A percentile compares a stretch with the other conserved stretches of the same genome.
These are phyloP conservation scores for Diutina siamensis DNA, from an alignment of 1,139 yeast genomes.

Conservation along the genomic window DNA sequence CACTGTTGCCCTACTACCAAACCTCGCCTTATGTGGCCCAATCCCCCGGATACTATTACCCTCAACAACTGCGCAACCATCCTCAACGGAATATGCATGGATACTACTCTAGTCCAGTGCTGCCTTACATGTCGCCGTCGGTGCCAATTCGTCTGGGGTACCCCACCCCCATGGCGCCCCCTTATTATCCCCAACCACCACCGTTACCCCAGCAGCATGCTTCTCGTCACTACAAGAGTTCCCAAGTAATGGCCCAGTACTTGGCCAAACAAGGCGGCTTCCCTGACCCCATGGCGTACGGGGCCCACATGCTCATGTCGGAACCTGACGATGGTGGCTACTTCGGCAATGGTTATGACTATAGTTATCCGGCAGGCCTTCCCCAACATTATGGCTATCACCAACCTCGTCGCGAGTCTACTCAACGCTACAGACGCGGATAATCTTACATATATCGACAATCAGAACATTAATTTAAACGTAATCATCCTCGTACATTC, in stretches of 20 bases:
- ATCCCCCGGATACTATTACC: background rate
- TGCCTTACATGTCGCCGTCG: background rate
- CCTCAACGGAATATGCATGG: background rate
- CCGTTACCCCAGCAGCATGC: background rate
- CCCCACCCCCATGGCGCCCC: background rate
- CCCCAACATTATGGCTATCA: background rate
- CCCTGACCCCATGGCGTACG: background rate
- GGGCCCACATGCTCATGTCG: background rate
- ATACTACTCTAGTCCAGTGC: background rate
- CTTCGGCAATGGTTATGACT: background rate
- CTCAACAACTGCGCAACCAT: background rate
- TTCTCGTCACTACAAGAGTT: background rate
- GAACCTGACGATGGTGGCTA: background rate
- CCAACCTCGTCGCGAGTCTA: background rate
- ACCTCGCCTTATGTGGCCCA: background rate
- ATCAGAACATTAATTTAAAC: background rate
- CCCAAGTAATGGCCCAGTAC: slow-evolving; percentile 66
- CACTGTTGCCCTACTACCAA: slow-evolving; percentile 4
- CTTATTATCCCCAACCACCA: background rate
- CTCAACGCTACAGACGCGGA: background rate
- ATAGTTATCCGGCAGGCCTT: background rate
- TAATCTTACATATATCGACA: background rate
- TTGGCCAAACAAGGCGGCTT: slow-evolving; percentile 33
- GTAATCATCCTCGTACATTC: background rate
- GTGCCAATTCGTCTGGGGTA: background rate